phyloP scores from a whole-genome alignment of 2,329 filamentous ascomycete species.

The Eutypella sp. region DNA sequence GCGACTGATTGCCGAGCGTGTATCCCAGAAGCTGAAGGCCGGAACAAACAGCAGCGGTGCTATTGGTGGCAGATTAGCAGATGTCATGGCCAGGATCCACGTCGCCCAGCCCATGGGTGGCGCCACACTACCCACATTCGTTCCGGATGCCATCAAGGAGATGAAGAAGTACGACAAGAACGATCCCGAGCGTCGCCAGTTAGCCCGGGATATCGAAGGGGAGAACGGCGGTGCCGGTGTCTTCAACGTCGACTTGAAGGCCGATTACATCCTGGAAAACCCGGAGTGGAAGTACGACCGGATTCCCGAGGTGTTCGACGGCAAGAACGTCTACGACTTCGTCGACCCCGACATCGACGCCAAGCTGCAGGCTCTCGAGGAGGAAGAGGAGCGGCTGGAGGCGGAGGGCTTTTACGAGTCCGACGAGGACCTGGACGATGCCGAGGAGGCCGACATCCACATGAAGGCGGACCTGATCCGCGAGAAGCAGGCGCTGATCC shows the following conservation, averaged over 20 bases:
- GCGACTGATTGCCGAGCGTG: slow-evolving; percentile 84
- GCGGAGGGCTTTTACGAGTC: slow-evolving; percentile 92
- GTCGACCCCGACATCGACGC: slow-evolving; percentile 94
- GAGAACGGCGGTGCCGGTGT: slow-evolving; percentile 94
- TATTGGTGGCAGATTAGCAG: slow-evolving; percentile 75
- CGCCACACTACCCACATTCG: slow-evolving; percentile 71
- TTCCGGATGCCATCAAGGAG: slow-evolving; percentile 77
- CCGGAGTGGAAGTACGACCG: slow-evolving; percentile 95
- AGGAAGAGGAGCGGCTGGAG: slow-evolving; percentile 90
- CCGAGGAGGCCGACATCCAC: slow-evolving; percentile 79
- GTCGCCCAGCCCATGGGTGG: slow-evolving; percentile 91
- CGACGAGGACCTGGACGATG: slow-evolving; percentile 76
- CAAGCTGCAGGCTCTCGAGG: slow-evolving; percentile 86
- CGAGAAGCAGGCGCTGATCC: slow-evolving; percentile 87
- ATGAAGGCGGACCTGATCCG: slow-evolving; percentile 94
- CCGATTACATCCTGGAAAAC: slow-evolving; percentile 82
- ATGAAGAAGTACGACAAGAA: slow-evolving; percentile 85
- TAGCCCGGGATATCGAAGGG: slow-evolving; percentile 83
- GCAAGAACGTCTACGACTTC: slow-evolving; percentile 96
- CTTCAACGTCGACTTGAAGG: slow-evolving; percentile 87
- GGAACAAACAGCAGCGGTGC: slow-evolving; percentile 72
- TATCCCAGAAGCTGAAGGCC: slow-evolving; percentile 93
- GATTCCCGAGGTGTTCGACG: slow-evolving; percentile 89
- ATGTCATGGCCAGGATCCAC: slow-evolving; percentile 91
- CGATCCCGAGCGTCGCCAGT: slow-evolving; percentile 75